Percentiles rank a stretch among this genome's conserved stretches.
Evolutionary conservation across 805 yeast genomes (phyloP).

Genomic region (Saccharomycopsis guyanensis): DNA sequence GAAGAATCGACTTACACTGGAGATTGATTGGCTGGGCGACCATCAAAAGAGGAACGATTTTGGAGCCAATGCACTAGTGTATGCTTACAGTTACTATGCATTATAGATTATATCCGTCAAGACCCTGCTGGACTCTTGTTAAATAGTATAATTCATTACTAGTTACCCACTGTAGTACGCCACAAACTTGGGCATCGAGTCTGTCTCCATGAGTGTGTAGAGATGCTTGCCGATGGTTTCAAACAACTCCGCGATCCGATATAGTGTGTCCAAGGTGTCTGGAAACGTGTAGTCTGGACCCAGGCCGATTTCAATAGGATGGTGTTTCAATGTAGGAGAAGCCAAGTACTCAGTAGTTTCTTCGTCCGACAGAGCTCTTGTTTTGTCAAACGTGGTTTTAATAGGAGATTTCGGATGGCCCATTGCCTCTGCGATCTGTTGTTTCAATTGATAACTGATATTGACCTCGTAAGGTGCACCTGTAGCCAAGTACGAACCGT

Average conservation of each 20-base stretch:
- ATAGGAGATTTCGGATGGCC: slow-evolving; percentile 33
- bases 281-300: slow-evolving; percentile 25
- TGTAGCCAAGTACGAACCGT: slow-evolving; percentile 52
- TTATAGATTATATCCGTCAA: too few relatives aligned
- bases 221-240: slow-evolving; percentile 43
- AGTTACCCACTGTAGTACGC: too few relatives aligned
- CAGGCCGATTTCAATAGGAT: background rate
- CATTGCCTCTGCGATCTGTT: slow-evolving; percentile 35
- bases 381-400: slow-evolving; percentile 16
- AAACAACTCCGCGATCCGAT: slow-evolving; percentile 36
- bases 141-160: too few relatives aligned
- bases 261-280: slow-evolving; percentile 31
- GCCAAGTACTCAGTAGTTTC: background rate
- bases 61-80: slow-evolving; percentile 50
- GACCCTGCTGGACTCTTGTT: too few relatives aligned
- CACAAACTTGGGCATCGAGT: slow-evolving; percentile 66
- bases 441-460: slow-evolving; percentile 48
- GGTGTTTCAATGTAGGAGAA: slow-evolving; percentile 11
- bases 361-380: background rate
- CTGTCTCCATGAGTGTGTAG: slow-evolving; percentile 56
- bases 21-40: slow-evolving; percentile 99
- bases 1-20: slow-evolving; percentile 99
- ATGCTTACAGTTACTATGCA: too few relatives aligned
- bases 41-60: slow-evolving; percentile 85
- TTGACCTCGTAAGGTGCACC: slow-evolving; percentile 69